These are phyloP conservation scores for Didymella sp. DNA, from an alignment of 2,329 filamentous ascomycete species.

Conservation along the genomic window DNA sequence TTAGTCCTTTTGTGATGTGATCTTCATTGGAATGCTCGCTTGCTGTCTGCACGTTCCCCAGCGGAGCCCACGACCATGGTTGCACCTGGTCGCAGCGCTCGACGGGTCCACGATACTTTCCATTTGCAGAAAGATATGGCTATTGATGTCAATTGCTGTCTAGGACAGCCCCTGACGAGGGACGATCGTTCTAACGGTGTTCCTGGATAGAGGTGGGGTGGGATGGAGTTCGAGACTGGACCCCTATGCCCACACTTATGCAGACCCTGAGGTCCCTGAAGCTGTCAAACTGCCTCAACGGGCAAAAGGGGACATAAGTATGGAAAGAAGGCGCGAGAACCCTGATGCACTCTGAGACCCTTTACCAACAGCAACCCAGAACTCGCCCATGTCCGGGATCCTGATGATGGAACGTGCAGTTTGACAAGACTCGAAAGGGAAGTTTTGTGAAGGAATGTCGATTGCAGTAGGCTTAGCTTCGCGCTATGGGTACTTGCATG, in stretches of 20 bases:
- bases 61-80: background rate
- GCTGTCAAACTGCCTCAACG: background rate
- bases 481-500: background rate
- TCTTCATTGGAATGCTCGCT: constrained; percentile 1
- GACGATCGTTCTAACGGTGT: background rate
- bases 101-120: background rate
- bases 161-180: background rate
- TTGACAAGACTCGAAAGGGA: background rate
- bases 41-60: background rate
- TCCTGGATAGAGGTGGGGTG: too few relatives aligned
- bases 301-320: background rate
- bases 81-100: background rate
- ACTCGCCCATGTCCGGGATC: background rate
- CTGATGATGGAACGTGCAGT: background rate
- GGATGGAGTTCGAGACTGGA: too few relatives aligned
- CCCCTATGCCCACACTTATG: background rate
- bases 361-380: background rate
- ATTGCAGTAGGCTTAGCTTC: background rate
- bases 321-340: background rate
- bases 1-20: background rate
- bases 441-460: background rate
- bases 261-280: background rate
- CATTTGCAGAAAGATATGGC: background rate
- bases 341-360: background rate
- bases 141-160: background rate